Conservation (phyloP, 1,139 yeast genomes). For the Magnusiomyces clavatus region DNA sequence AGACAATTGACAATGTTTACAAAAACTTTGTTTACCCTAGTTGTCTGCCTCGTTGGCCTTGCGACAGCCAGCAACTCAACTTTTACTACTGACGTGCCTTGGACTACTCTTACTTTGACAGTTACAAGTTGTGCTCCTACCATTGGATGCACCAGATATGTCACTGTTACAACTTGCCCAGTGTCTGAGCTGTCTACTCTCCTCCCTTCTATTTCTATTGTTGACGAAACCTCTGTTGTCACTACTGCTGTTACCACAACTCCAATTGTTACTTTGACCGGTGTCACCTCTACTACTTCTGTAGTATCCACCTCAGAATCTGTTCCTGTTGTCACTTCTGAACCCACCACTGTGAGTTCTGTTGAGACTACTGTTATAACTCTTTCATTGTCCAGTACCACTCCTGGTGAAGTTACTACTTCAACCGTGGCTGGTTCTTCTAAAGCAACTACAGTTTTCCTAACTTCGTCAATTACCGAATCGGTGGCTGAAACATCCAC, state of each 20-base stretch:
- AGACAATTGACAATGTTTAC: too few species aligned
- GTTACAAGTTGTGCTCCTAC: slow-evolving; percentile 1
- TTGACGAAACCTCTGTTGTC: neutral
- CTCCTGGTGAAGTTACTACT: too few species aligned
- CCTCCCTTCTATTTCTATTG: neutral
- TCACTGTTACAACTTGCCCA: slow-evolving; percentile 2
- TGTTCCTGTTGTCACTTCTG: neutral
- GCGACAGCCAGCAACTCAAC: too few species aligned
- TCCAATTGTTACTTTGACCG: neutral
- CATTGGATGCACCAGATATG: neutral
- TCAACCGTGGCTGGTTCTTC: neutral
- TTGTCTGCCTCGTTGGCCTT: too few species aligned
- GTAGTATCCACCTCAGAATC: neutral
- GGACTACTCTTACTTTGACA: slow-evolving; percentile 1
- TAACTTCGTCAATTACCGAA: too few species aligned
- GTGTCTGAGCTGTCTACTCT: neutral
- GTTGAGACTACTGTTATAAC: neutral
- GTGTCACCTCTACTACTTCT: neutral
- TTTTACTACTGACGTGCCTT: neutral
- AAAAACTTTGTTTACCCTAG: too few species aligned
- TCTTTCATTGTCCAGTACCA: neutral
- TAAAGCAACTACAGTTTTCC: neutral
- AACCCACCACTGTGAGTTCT: neutral
- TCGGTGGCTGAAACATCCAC: neutral
- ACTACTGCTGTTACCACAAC: neutral